Evolutionary conservation across 2,329 filamentous ascomycete genomes (phyloP).

Genomic region (Aspergillus puulaauensis): DNA sequence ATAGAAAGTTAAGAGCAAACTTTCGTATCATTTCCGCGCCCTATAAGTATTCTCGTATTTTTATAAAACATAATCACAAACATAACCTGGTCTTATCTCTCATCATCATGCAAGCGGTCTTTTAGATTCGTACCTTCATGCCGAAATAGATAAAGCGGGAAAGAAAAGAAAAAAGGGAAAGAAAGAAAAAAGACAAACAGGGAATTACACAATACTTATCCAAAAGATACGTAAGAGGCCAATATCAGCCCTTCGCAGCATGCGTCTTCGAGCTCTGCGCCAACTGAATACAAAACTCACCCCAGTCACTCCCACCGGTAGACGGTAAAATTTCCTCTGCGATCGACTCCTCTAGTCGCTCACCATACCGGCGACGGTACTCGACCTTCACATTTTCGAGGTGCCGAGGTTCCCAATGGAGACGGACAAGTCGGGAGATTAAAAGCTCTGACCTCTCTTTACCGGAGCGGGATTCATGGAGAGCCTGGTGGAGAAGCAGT

Average conservation of each 20-base stretch:
- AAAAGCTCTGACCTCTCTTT: conserved; percentile 81
- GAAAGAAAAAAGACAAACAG: neutral
- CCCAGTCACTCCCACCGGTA: conserved; percentile 59
- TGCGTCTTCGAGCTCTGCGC: conserved; percentile 34
- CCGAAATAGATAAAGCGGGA: neutral
- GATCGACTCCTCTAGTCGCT: conserved; percentile 74
- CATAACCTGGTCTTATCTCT: neutral
- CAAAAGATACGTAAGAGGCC: neutral
- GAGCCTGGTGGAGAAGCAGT: conserved; percentile 84
- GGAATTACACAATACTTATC: neutral
- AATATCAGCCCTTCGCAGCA: conserved; percentile 8
- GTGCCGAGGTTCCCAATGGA: conserved; percentile 89
- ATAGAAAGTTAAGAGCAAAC: neutral
- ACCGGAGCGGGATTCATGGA: conserved; percentile 68
- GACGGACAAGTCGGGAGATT: conserved; percentile 80
- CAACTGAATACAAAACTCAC: conserved; percentile 71
- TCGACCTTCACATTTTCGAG: conserved; percentile 76
- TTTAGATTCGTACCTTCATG: neutral
- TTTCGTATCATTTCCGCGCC: neutral
- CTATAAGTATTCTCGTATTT: neutral
- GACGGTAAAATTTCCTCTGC: conserved; percentile 68
- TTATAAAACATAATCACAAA: neutral
- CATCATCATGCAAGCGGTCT: neutral
- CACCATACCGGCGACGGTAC: conserved; percentile 74
- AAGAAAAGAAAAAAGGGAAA: neutral